Conservation (phyloP, 345 rosid species). For the Populus tremula region DNA sequence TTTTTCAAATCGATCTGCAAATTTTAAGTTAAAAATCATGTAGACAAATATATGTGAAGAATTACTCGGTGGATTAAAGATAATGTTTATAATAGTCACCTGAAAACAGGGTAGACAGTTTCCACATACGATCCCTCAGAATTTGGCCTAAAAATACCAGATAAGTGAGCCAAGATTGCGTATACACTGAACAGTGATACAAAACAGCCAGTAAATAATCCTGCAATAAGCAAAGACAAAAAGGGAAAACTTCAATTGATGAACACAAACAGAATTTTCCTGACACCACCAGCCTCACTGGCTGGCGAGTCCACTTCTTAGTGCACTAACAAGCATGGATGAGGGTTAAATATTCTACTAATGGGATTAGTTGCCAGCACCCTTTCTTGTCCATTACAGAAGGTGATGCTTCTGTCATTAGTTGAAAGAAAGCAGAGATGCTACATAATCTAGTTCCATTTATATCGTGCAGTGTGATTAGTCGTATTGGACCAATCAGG, state of each 20-base stretch:
- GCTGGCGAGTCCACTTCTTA: neutral
- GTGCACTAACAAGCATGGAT: neutral
- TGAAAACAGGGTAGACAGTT: slow-evolving; percentile 90
- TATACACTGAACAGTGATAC: slow-evolving; percentile 74
- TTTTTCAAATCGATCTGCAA: neutral
- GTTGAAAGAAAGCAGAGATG: neutral
- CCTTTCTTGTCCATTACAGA: neutral
- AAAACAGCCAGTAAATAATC: slow-evolving; percentile 85
- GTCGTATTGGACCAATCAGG: neutral
- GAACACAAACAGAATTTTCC: neutral
- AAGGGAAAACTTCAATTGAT: neutral
- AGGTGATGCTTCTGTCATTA: neutral
- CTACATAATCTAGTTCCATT: neutral
- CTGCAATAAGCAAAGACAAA: slow-evolving; percentile 36
- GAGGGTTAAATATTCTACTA: neutral
- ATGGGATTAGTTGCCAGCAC: neutral
- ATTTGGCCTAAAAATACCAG: slow-evolving; percentile 62
- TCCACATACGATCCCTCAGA: slow-evolving; percentile 58
- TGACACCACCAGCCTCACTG: neutral
- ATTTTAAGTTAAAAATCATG: neutral
- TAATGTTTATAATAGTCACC: slow-evolving; percentile 39
- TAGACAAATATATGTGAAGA: neutral
- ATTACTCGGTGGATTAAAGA: neutral
- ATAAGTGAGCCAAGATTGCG: slow-evolving; percentile 68
- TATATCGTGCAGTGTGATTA: neutral